Evolutionary conservation across 2,329 filamentous ascomycete genomes (phyloP), one percentile per base, ranked within the genome.

Genomic region (Lecanosticta acicola): DNA sequence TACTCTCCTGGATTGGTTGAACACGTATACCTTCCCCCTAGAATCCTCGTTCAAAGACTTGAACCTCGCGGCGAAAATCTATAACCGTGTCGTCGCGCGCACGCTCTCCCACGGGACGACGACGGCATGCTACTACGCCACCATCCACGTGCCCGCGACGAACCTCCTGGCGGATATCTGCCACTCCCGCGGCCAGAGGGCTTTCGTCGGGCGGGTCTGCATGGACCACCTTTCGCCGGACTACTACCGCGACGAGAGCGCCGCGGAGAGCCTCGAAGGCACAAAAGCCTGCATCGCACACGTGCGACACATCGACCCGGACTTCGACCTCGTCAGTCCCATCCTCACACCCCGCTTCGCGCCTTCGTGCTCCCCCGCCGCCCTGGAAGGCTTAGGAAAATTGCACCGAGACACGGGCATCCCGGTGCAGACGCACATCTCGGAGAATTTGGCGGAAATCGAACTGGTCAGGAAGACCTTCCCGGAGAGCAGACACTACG

Each of bases 111-210:
- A 96, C 63, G 93, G 93, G 52, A 98, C 93, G 8, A 98, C 93
- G 0, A 93, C 87, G 9, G 89, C 89, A 4, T 80, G 87, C n/a
- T 97, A 97, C 75, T 97, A 86, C 66, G 91, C 91, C 48, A 97
- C 93, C 19, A 81, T 88, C 52, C 83, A 94, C 64, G 85, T 94
- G 1, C 75, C 79, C 1, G 81, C 89, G 1, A 98, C 93, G n/a
- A 96, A 95, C 63, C 77, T 95, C 5, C 82, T 98, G 4, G 86
- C 90, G 0, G 81, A 87, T 53, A 78, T 96, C 14, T 96, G 91
- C 61, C 74, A 87, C n/a, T 64, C 70, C 0, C 71, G 79, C 19
- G 93, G 93, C 36, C 93, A 98, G 69, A 77, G 93, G 43, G 93
- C 93, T 4, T 86, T 97, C 54, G 79, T 98, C 33, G 93, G 93